Evolutionary conservation across 768 basidiomycete genomes (phyloP), one percentile per base, ranked within the genome.

Genomic region (Mycena haematopus): DNA sequence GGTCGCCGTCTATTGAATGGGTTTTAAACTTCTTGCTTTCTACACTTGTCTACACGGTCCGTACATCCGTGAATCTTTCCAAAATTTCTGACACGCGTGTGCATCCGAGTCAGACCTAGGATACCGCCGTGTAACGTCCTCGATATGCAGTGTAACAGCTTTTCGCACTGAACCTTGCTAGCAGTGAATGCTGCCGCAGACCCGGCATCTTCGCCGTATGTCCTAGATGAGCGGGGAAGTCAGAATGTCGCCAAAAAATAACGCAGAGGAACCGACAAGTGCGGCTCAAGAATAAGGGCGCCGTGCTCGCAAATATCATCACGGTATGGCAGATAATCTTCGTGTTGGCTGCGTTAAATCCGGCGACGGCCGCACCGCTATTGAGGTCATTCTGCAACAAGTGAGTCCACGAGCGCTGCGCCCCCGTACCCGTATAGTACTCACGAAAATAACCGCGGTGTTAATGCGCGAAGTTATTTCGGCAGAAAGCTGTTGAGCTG

Each of bases 401-500:
- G 61, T 50, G 14, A 46, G 24, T 33, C 13, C 14, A 42, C 19
- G 2, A 19, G 7, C 19, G 14, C 29, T 9, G 29, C 15, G 11
- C 11, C 9, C 14, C n/a, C n/a, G n/a, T n/a, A 6, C 7, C 35
- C 19, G n/a, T 15, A 49, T 6, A 29, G 53, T 19, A 56, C 68
- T 55, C 40, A 67, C 68, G 35, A 69, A 69, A 57, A 69, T 69
- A 14, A 69, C 54, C 29, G 62, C 68, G n/a, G 68, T 63, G n/a
- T 63, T 65, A 61, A 69, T 64, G 25, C 63, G 63, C 22, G 46
- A 19, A 21, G 47, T 33, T 22, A 68, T 63, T 24, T 6, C 57
- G 22, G 63, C 2, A 35, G 66, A 67, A 44, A 69, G 46, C 40
- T 64, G 58, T 22, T 63, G 58, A 6, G 66, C 66, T 3, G 66